Evolutionary conservation across 2,329 filamentous ascomycete species (phyloP).

Genomic region (Aspergillus pseudoviridinutans): DNA sequence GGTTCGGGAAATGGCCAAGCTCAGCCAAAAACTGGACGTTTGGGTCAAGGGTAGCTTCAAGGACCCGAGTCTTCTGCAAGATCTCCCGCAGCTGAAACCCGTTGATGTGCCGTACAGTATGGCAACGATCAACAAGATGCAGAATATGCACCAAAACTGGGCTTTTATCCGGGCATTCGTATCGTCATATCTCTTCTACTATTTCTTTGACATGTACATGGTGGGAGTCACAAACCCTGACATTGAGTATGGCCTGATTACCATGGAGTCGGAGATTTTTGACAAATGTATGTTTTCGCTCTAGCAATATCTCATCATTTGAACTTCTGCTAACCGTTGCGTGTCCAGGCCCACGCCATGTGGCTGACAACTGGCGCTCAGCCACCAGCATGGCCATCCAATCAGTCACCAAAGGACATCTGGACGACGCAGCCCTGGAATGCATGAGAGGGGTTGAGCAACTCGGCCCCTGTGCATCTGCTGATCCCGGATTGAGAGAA

Average conservation of each 20-base stretch:
- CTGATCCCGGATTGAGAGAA: background rate
- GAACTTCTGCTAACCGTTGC: background rate
- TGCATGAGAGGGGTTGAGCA: background rate
- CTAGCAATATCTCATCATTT: background rate
- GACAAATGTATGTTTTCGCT: background rate
- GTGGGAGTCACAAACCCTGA: background rate
- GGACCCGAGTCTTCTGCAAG: background rate
- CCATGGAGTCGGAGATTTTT: background rate
- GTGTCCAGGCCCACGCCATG: constrained; percentile 8
- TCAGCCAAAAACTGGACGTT: constrained; percentile 8
- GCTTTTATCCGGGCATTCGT: background rate
- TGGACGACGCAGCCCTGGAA: background rate
- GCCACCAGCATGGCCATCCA: constrained; percentile 13
- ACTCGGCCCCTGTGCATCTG: background rate
- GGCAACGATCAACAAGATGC: background rate
- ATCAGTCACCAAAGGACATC: background rate
- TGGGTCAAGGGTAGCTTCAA: constrained; percentile 15
- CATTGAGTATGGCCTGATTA: background rate
- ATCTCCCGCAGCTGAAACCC: background rate
- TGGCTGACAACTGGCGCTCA: constrained; percentile 16
- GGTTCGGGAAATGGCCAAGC: constrained; percentile 2
- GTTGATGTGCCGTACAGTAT: background rate
- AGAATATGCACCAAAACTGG: background rate
- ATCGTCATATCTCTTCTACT: background rate
- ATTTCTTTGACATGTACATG: background rate